Percentiles rank a stretch among this genome's conserved stretches.
Evolutionary conservation across 441 rosid genomes (phyloP).

Genomic region (Isatis lusitanica): DNA sequence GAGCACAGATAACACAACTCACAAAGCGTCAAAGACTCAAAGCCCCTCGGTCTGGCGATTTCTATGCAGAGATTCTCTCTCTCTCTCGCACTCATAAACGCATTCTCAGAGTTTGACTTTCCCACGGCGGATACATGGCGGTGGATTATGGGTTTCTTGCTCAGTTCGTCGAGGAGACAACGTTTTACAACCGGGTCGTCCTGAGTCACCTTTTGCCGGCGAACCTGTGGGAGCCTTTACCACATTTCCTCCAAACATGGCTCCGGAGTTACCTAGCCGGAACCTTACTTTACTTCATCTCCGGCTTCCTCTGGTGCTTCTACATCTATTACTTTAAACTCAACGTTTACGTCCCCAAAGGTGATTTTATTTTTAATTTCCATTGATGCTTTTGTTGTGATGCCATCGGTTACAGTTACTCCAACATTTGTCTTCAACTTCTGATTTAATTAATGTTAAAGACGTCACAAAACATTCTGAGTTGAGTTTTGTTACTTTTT

Average conservation of each 20-base stretch:
- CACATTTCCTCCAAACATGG: constrained; percentile 81
- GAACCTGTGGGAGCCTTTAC: constrained; percentile 53
- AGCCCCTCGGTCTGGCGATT: neutral
- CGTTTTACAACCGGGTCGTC: constrained; percentile 61
- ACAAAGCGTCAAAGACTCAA: neutral
- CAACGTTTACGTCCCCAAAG: constrained; percentile 75
- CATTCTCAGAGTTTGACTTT: neutral
- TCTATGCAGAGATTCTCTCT: neutral
- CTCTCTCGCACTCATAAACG: neutral
- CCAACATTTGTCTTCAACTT: neutral
- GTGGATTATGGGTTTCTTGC: constrained; percentile 36
- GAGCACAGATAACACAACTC: neutral
- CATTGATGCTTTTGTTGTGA: too few relatives aligned
- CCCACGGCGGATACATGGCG: neutral
- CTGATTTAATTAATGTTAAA: neutral
- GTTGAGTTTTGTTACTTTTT: too few relatives aligned
- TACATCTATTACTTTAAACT: constrained; percentile 79
- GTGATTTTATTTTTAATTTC: constrained; percentile 32
- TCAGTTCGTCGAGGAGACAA: constrained; percentile 52
- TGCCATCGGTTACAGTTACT: too few relatives aligned
- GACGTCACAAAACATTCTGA: neutral
- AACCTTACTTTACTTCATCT: constrained; percentile 62
- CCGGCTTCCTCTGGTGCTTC: constrained; percentile 87
- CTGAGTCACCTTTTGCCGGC: constrained; percentile 54
- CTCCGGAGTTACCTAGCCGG: constrained; percentile 84